Evolutionary conservation across 257 asterid species (phyloP).

Genomic region (Mitragyna speciosa): DNA sequence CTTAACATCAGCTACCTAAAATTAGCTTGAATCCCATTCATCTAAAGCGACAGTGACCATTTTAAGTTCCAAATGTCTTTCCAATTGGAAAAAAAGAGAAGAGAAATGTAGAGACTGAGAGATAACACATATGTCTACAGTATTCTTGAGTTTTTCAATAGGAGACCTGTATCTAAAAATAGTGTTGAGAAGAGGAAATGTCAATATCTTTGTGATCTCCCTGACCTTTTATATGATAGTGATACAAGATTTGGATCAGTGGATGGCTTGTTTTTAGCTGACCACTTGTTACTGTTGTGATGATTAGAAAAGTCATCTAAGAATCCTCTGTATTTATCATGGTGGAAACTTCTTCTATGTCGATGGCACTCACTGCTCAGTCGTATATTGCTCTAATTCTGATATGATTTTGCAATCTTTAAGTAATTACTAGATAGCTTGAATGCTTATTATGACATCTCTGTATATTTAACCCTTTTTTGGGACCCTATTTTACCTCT

Average conservation of each 20-base stretch:
- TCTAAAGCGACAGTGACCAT: conserved; percentile 36
- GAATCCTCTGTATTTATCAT: background rate
- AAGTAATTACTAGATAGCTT: background rate
- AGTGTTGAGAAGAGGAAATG: background rate
- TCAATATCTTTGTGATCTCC: conserved; percentile 10
- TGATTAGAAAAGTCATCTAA: conserved; percentile 3
- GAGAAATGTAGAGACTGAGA: conserved; percentile 24
- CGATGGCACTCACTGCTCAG: background rate
- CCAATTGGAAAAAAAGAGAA: conserved; percentile 19
- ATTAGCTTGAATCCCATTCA: conserved; percentile 43
- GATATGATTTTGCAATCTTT: background rate
- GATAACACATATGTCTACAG: too few species aligned
- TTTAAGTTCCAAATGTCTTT: conserved; percentile 17
- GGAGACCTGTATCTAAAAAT: conserved; percentile 1
- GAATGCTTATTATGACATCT: background rate
- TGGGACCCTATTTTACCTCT: background rate
- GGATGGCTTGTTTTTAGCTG: conserved; percentile 3
- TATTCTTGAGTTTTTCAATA: background rate
- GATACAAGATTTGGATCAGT: conserved; percentile 13
- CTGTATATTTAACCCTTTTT: too few species aligned
- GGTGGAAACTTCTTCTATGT: background rate
- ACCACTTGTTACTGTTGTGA: background rate
- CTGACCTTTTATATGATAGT: conserved; percentile 5
- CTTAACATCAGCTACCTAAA: conserved; percentile 45
- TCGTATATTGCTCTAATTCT: background rate